Conservation (phyloP, 805 yeast genomes). For the Starmerella scarabaei region DNA sequence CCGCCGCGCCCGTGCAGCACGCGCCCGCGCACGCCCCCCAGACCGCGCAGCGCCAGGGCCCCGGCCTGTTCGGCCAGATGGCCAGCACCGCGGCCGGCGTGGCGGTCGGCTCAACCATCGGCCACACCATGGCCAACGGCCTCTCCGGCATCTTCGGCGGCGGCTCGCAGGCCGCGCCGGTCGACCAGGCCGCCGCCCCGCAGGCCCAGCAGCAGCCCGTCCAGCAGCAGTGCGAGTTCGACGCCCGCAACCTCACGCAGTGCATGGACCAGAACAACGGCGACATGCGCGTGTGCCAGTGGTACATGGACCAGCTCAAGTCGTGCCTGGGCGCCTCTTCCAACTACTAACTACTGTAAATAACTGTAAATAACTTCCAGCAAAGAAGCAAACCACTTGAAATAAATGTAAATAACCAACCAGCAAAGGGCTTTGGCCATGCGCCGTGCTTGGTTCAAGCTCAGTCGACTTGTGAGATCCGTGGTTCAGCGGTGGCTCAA, state of each 20-base stretch:
- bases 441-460: too few relatives aligned
- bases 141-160: constrained; percentile 82
- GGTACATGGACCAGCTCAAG: constrained; percentile 90
- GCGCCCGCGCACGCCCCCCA: constrained; percentile 40
- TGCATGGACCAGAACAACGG: constrained; percentile 90
- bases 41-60: constrained; percentile 36
- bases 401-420: too few relatives aligned
- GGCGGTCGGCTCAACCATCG: constrained; percentile 94
- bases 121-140: constrained; percentile 95
- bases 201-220: constrained; percentile 31
- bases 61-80: constrained; percentile 93
- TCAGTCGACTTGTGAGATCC: too few relatives aligned
- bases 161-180: constrained; percentile 42
- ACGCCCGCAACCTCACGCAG: constrained; percentile 89
- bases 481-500: too few relatives aligned
- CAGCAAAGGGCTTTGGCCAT: too few relatives aligned
- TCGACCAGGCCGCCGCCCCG: constrained; percentile 34
- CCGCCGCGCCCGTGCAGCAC: constrained; percentile 45
- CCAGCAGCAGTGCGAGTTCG: constrained; percentile 63
- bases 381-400: neutral
- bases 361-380: neutral
- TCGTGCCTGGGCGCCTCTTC: constrained; percentile 85
- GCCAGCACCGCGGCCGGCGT: constrained; percentile 99
- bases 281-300: constrained; percentile 94
- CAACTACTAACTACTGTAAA: constrained; percentile 39